Conservation (phyloP, 2,329 filamentous ascomycete species). For the Cladosporium sp. region DNA sequence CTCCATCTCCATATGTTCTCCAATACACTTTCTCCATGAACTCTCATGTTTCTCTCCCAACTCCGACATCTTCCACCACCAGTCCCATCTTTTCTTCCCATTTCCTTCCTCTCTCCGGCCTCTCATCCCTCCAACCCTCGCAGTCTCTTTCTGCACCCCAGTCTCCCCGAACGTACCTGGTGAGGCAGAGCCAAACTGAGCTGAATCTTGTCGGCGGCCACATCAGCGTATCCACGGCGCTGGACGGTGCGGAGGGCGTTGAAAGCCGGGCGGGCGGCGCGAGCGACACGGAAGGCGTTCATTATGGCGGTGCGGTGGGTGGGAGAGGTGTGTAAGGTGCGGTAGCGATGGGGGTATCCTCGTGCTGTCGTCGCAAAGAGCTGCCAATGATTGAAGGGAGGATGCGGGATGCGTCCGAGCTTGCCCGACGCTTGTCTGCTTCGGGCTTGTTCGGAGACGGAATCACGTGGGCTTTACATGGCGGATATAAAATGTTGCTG, state of each 20-base stretch:
- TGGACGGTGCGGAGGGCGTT: constrained; percentile 65
- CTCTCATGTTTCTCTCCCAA: neutral
- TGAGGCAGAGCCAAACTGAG: constrained; percentile 96
- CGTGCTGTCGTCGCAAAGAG: constrained; percentile 16
- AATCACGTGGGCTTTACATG: neutral
- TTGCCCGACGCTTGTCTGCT: constrained; percentile 12
- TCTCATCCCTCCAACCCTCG: neutral
- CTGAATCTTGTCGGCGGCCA: constrained; percentile 72
- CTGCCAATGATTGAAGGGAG: constrained; percentile 8
- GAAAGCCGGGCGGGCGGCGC: constrained; percentile 79
- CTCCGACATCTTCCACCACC: neutral
- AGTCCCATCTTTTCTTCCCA: neutral
- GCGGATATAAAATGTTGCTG: neutral
- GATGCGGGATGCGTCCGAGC: constrained; percentile 10
- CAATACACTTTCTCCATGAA: neutral
- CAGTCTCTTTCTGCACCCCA: neutral
- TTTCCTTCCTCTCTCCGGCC: neutral
- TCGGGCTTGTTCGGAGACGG: neutral
- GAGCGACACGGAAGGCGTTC: constrained; percentile 92
- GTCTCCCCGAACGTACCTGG: constrained; percentile 71
- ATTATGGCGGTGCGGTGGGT: constrained; percentile 55
- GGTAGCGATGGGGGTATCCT: constrained; percentile 11
- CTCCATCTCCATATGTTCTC: neutral
- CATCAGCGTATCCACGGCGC: constrained; percentile 80
- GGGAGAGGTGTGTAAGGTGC: constrained; percentile 15